Percentiles rank a stretch among this genome's conserved stretches.
Conservation (phyloP, 73 alveolate species). For the Tetrahymena malaccensis region DNA sequence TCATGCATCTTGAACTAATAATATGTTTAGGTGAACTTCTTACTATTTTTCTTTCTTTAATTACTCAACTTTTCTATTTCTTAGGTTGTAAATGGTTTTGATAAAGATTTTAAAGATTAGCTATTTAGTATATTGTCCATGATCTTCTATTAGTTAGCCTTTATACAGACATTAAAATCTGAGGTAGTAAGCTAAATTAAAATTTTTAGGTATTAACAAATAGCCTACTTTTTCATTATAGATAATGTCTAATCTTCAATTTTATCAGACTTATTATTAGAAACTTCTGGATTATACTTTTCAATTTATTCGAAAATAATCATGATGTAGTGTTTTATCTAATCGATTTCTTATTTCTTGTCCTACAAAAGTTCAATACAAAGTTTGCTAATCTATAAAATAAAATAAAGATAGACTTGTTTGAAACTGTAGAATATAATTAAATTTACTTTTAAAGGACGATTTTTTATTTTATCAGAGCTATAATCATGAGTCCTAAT, state of each 20-base stretch:
- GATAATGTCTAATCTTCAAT: neutral
- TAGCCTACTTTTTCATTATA: neutral
- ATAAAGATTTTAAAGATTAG: neutral
- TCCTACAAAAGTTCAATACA: neutral
- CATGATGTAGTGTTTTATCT: neutral
- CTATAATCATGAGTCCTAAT: neutral
- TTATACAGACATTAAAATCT: neutral
- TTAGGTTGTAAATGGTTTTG: neutral
- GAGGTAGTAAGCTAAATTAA: neutral
- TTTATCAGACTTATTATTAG: neutral
- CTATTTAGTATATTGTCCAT: neutral
- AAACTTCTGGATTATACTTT: neutral
- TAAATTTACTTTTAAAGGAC: neutral
- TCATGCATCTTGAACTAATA: neutral
- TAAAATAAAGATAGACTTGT: neutral
- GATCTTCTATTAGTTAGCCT: neutral
- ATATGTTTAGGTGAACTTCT: neutral
- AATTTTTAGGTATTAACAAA: neutral
- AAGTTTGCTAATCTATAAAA: neutral
- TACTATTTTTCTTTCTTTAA: neutral
- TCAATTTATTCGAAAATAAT: neutral
- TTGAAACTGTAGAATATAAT: neutral
- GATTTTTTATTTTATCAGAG: neutral
- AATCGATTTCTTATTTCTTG: neutral
- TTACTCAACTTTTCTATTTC: neutral